A percentile compares a stretch with the other conserved stretches of the same genome.
These are phyloP conservation scores for Staphylotrichum longicolle DNA, from an alignment of 495 filamentous ascomycete species.

Conservation along the genomic window DNA sequence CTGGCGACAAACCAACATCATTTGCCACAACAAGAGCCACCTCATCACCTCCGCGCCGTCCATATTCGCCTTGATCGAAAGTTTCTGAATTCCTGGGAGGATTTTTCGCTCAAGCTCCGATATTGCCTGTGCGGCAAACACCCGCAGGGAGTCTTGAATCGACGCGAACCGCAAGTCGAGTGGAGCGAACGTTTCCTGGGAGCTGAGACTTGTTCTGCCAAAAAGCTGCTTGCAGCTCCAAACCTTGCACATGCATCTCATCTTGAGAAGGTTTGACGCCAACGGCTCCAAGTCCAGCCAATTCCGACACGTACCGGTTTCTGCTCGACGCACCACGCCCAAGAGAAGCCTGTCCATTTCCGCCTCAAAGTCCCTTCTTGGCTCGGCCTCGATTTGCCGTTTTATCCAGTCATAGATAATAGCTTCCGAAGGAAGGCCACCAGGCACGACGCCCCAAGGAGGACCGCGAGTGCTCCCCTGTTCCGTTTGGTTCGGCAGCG, in stretches of 20 bases:
- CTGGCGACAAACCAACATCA: constrained; percentile 31
- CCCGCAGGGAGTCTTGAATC: constrained; percentile 24
- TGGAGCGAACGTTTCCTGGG: neutral
- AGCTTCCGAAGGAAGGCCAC: constrained; percentile 4
- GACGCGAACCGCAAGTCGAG: constrained; percentile 2
- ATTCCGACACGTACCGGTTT: neutral
- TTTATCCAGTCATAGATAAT: constrained; percentile 18
- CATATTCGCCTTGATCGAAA: neutral
- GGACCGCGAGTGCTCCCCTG: neutral
- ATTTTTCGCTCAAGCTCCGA: constrained; percentile 26
- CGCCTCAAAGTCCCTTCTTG: constrained; percentile 16
- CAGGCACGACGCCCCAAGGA: constrained; percentile 3
- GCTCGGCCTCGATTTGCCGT: constrained; percentile 15
- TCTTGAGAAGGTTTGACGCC: constrained; percentile 21
- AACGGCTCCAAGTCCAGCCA: constrained; percentile 5
- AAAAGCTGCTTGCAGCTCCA: constrained; percentile 27
- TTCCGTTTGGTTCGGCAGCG: neutral
- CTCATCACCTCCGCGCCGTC: constrained; percentile 4
- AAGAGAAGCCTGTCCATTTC: constrained; percentile 25
- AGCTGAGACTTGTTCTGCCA: neutral
- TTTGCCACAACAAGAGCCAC: constrained; percentile 32
- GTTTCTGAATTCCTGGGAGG: constrained; percentile 20
- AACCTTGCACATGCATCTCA: constrained; percentile 31
- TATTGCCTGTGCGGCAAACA: constrained; percentile 22
- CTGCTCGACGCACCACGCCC: constrained; percentile 5